A percentile compares a stretch with the other conserved stretches of the same genome.
These are phyloP conservation scores for Saccharum spontaneum DNA, from an alignment of 176 grass and related monocot genomes.

Conservation along the genomic window DNA sequence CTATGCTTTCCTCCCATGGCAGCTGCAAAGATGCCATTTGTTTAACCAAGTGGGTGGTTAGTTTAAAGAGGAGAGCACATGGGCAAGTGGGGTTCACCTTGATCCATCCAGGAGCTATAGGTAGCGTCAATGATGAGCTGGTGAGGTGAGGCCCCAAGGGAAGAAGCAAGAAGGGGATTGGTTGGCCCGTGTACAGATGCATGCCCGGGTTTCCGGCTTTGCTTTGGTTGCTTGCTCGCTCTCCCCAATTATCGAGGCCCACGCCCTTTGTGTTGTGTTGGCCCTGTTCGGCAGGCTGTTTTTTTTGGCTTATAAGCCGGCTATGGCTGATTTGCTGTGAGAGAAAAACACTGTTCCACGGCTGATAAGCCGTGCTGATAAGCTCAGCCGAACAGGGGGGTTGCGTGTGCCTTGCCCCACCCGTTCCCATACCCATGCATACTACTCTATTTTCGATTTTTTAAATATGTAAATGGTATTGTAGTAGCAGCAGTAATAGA, in stretches of 20 bases:
- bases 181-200: constrained; percentile 17
- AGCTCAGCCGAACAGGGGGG: too few species aligned
- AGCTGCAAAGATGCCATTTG: not conserved
- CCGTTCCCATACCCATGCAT: not conserved
- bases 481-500: not conserved
- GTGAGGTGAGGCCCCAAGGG: not conserved
- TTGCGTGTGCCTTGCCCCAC: not conserved
- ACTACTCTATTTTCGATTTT: too few species aligned
- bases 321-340: too few species aligned
- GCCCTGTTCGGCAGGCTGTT: too few species aligned
- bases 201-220: constrained; percentile 34
- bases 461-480: not conserved
- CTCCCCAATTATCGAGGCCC: constrained; percentile 38
- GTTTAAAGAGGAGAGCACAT: constrained; percentile 33
- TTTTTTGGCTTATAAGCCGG: too few species aligned
- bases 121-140: constrained; percentile 24
- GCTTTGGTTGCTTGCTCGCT: not conserved
- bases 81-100: not conserved
- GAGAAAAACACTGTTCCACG: too few species aligned
- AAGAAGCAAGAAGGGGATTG: constrained; percentile 3
- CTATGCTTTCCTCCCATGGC: not conserved
- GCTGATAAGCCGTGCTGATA: too few species aligned
- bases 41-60: constrained; percentile 25
- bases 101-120: not conserved
- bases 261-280: constrained; percentile 15